A percentile compares a stretch with the other conserved stretches of the same genome.
Conservation (phyloP, 1,139 yeast genomes). For the Fermentozyma sake region DNA sequence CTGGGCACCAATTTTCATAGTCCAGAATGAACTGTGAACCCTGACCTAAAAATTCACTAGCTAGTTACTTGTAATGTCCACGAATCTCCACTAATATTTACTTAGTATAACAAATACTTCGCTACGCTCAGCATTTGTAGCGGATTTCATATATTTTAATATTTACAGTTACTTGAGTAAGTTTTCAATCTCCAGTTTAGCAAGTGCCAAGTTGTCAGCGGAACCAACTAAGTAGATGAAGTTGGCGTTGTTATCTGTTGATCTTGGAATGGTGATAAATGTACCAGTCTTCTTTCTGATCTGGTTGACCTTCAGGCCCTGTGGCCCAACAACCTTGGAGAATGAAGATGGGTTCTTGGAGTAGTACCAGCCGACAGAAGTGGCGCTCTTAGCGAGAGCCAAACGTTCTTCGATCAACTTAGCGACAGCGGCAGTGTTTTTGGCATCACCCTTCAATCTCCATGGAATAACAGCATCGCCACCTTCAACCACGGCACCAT, state of each 20-base stretch:
- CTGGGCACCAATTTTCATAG: no score
- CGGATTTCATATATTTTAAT: no score
- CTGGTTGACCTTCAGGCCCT: constrained; percentile 62
- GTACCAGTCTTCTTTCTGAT: constrained; percentile 59
- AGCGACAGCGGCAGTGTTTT: constrained; percentile 36
- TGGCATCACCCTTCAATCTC: constrained; percentile 54
- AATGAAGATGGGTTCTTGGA: constrained; percentile 30
- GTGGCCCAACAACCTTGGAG: constrained; percentile 70
- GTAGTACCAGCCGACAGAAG: constrained; percentile 36
- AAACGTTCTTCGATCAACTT: constrained; percentile 31
- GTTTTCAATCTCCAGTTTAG: constrained; percentile 23
- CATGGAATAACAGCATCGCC: constrained; percentile 51
- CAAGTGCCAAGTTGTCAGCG: constrained; percentile 25
- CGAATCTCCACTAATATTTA: no score
- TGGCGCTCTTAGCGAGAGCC: constrained; percentile 30
- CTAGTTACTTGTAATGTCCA: no score
- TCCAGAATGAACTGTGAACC: no score
- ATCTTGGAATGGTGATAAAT: constrained; percentile 62
- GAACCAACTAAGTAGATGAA: constrained; percentile 31
- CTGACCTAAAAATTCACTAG: no score
- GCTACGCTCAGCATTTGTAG: no score
- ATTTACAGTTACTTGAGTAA: constrained; percentile 10
- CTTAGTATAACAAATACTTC: no score
- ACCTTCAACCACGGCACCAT: constrained; percentile 17
- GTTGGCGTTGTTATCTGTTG: constrained; percentile 45